Base-by-base conservation (phyloP, 345 rosid species). In the Kernera saxatilis region DNA sequence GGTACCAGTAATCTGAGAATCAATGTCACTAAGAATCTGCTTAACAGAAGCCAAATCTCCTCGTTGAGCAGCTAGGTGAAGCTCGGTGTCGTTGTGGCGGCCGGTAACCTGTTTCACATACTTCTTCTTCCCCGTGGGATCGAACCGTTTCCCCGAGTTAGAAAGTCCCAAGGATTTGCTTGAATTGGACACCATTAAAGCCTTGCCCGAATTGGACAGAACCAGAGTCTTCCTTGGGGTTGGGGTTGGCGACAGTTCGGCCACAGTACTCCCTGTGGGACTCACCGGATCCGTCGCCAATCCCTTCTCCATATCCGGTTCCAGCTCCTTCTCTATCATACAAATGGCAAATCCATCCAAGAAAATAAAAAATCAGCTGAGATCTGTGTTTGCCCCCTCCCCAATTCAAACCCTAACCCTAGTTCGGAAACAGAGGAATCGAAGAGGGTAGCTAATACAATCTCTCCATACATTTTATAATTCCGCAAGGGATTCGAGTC, bases 71-170 rank as follows among this genome's bases (percentile, higher is more conserved):
- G 97, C 98, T 74, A 91, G 70, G 77, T 94, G 98, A 52, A 94
- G 84, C 86, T 91, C 98, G 13, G 98, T 94, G 81, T 94, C 97
- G 75, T 94, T 86, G 78, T 84, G 91, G 53, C 92, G 95, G 19
- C 99, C 99, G 0, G 97, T 94, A 65, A 91, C 98, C 71, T 91
- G 99, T 84, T 88, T 89, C 67, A 91, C 93, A 18, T 91, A 94
- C 85, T 89, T 90, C 83, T 86, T 94, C 69, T 76, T 87, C 14
- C 84, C 85, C 27, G 78, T 67, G 49, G 74, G 85, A 73, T 94
- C 99, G 23, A 86, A 77, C 32, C 97, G 78, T 83, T 89, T 87
- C 0, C 93, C 86, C 2, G 97, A 94, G 59, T 81, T 81, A 17
- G 92, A 87, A 26, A 76, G 65, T 12, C 77, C 80, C 33, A 89